These are phyloP conservation scores for Schwanniomyces sp. DNA, from an alignment of 805 yeast species.

Conservation along the genomic window DNA sequence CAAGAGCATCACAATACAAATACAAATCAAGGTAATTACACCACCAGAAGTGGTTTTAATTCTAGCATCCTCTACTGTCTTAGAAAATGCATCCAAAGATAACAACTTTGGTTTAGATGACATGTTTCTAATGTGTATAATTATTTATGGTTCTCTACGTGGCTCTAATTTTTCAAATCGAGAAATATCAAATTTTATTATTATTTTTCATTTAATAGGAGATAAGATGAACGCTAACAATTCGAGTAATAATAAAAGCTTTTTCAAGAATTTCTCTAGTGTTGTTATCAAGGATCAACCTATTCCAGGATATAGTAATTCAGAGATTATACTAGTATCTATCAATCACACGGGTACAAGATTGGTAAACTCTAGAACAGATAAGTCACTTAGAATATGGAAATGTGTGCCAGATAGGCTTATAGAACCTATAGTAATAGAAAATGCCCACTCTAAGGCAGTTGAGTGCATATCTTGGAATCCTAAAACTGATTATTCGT, in stretches of 20 bases:
- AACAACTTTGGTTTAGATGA: conserved; percentile 42
- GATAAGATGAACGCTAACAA: conserved; percentile 3
- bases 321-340: conserved; percentile 37
- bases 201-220: not conserved
- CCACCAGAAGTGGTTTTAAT: conserved; percentile 91
- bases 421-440: conserved; percentile 39
- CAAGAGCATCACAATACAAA: conserved; percentile 58
- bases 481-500: conserved; percentile 43
- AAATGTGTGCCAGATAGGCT: conserved; percentile 23
- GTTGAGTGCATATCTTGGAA: conserved; percentile 49
- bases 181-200: not conserved
- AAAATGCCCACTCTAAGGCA: conserved; percentile 37
- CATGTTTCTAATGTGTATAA: conserved; percentile 8
- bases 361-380: conserved; percentile 44
- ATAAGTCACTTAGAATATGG: conserved; percentile 43
- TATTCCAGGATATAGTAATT: conserved; percentile 11
- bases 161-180: not conserved
- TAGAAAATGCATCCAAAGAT: conserved; percentile 85
- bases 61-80: conserved; percentile 91
- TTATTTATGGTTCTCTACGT: not conserved
- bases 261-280: conserved; percentile 21
- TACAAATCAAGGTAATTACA: conserved; percentile 72
- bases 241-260: conserved; percentile 10
- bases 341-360: conserved; percentile 44
- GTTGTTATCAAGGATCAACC: conserved; percentile 13